These are phyloP conservation scores for Carex cristatella DNA, from an alignment of 176 grass and related monocot genomes.

Conservation along the genomic window DNA sequence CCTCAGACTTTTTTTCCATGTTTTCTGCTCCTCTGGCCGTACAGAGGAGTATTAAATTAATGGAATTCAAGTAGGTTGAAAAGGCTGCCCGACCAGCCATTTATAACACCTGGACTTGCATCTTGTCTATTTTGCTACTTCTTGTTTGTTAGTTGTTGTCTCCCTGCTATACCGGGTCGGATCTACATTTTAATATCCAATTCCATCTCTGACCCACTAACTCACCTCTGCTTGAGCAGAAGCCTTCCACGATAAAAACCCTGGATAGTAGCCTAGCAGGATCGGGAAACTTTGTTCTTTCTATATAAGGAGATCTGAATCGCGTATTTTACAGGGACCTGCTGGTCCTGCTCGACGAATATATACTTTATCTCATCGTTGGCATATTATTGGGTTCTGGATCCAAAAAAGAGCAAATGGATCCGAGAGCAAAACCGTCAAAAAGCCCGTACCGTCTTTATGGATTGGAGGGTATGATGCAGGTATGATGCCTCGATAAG, in stretches of 20 bases:
- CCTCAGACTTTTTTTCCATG: too few species aligned
- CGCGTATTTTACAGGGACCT: background rate
- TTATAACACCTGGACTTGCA: slow-evolving; percentile 18
- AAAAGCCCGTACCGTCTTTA: background rate
- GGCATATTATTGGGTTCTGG: background rate
- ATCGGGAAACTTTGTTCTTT: background rate
- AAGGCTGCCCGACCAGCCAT: slow-evolving; percentile 19
- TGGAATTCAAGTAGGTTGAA: background rate
- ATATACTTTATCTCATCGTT: background rate
- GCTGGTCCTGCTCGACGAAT: background rate
- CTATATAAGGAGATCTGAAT: background rate
- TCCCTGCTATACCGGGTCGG: slow-evolving; percentile 2
- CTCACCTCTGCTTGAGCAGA: background rate
- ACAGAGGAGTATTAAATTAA: background rate
- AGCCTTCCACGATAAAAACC: background rate
- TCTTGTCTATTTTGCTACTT: slow-evolving; percentile 8
- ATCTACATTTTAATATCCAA: background rate
- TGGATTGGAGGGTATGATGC: background rate
- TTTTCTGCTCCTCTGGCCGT: background rate
- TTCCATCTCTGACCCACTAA: background rate
- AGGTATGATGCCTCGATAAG: background rate
- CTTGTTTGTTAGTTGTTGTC: background rate
- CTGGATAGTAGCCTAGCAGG: background rate
- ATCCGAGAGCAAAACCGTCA: background rate
- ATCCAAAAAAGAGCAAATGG: background rate